Percentiles rank a stretch among this genome's conserved stretches.
Evolutionary conservation across 179 eudicot genomes (phyloP).

Genomic region (Gypsophila paniculata): DNA sequence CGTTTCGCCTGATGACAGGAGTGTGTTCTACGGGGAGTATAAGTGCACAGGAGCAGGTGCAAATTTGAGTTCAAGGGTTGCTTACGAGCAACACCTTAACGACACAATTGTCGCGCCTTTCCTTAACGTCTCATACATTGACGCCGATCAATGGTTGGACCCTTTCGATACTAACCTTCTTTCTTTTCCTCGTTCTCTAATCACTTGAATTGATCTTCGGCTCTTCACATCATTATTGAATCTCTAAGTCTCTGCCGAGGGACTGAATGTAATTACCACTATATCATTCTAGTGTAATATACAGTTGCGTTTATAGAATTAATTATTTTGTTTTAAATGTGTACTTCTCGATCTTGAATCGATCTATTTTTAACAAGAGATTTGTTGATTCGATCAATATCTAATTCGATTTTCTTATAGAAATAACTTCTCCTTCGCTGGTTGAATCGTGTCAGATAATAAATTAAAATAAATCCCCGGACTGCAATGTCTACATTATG

Average conservation of each 20-base stretch:
- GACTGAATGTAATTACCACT: no score
- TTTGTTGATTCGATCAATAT: no score
- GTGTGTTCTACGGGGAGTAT: conserved; percentile 78
- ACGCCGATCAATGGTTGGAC: conserved; percentile 77
- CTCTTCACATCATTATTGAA: neutral
- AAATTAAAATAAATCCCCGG: no score
- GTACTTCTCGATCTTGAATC: no score
- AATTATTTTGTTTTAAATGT: no score
- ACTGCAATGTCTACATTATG: neutral
- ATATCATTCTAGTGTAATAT: no score
- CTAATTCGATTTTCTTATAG: no score
- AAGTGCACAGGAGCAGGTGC: conserved; percentile 78
- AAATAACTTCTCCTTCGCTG: no score
- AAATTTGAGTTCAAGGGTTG: conserved; percentile 39
- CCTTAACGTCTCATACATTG: conserved; percentile 58
- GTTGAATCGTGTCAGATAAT: no score
- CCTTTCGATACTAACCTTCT: conserved; percentile 31
- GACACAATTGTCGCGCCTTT: conserved; percentile 60
- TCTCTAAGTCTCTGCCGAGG: neutral
- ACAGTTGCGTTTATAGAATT: no score
- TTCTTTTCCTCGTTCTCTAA: conserved; percentile 5
- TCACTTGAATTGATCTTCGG: neutral
- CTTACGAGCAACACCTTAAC: conserved; percentile 64
- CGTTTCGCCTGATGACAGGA: conserved; percentile 34
- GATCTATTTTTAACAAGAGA: no score